These are phyloP conservation scores for Setomelanomma holmii DNA, from an alignment of 2,329 filamentous ascomycete species.

Conservation along the genomic window DNA sequence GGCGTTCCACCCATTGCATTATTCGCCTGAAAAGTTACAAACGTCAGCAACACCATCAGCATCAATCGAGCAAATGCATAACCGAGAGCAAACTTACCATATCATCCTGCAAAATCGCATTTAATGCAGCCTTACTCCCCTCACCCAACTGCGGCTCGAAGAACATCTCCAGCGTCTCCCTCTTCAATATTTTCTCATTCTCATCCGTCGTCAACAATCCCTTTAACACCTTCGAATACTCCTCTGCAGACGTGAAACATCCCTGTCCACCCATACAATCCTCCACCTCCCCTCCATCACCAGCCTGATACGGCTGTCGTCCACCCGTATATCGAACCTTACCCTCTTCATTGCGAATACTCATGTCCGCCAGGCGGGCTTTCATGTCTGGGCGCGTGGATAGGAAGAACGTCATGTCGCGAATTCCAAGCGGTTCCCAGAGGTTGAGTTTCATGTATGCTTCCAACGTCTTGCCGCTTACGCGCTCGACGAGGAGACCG, in stretches of 20 bases:
- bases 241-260: slow-evolving; percentile 24
- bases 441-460: slow-evolving; percentile 66
- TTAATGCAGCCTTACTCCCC: slow-evolving; percentile 16
- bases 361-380: slow-evolving; percentile 38
- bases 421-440: slow-evolving; percentile 54
- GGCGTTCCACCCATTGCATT: slow-evolving; percentile 34
- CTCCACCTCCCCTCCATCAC: slow-evolving; percentile 17
- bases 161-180: slow-evolving; percentile 33
- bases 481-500: slow-evolving; percentile 53
- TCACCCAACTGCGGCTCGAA: slow-evolving; percentile 41
- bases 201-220: slow-evolving; percentile 32
- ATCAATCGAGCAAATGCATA: too few relatives aligned
- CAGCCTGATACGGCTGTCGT: slow-evolving; percentile 22
- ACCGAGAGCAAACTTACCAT: slow-evolving; percentile 18
- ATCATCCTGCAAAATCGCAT: slow-evolving; percentile 46
- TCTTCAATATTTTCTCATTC: slow-evolving; percentile 35
- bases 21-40: slow-evolving; percentile 18
- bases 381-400: slow-evolving; percentile 28
- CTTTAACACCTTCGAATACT: slow-evolving; percentile 41
- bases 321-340: slow-evolving; percentile 13
- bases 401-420: slow-evolving; percentile 63
- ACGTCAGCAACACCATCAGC: too few relatives aligned
- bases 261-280: slow-evolving; percentile 40
- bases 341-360: slow-evolving; percentile 21
- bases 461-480: slow-evolving; percentile 59